Evolutionary conservation across 2,329 filamentous ascomycete genomes (phyloP).

Genomic region (Sphaerulina vaccinii): DNA sequence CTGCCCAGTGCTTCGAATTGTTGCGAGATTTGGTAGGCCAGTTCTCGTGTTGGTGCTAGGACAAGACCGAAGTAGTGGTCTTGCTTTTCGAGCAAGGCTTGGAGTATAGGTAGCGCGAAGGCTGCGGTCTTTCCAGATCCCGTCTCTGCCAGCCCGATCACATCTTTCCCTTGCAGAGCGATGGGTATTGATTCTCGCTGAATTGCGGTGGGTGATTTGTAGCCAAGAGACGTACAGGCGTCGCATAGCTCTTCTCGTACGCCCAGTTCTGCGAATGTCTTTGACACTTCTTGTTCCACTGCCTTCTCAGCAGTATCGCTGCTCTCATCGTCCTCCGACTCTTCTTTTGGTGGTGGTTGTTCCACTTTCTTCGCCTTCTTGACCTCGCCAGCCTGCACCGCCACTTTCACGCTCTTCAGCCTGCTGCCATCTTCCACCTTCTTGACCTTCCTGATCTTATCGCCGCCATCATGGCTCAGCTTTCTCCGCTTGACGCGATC

Average conservation of each 20-base stretch:
- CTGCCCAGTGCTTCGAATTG: constrained; percentile 84
- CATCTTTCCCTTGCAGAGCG: constrained; percentile 75
- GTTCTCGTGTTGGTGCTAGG: constrained; percentile 86
- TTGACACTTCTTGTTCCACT: constrained; percentile 35
- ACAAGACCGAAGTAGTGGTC: constrained; percentile 85
- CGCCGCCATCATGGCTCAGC: constrained; percentile 28
- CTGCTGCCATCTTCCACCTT: neutral
- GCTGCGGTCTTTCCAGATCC: constrained; percentile 95
- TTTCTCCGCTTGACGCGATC: constrained; percentile 44
- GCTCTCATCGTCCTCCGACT: constrained; percentile 17
- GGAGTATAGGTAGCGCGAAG: constrained; percentile 88
- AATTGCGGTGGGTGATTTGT: constrained; percentile 84
- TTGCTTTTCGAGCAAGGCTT: constrained; percentile 84
- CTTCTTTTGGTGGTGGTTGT: constrained; percentile 17
- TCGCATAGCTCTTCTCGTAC: constrained; percentile 86
- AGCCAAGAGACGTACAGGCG: constrained; percentile 77
- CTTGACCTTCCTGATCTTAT: constrained; percentile 3
- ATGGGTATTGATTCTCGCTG: constrained; percentile 80
- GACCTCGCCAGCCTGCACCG: neutral
- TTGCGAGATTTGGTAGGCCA: constrained; percentile 87
- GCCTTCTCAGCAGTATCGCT: constrained; percentile 4
- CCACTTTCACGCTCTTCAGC: neutral
- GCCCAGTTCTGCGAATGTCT: constrained; percentile 71
- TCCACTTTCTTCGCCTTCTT: constrained; percentile 16
- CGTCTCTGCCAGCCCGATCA: constrained; percentile 93